phyloP scores from a whole-genome alignment of 345 rosid species.

The Gossypium mustelinum region DNA sequence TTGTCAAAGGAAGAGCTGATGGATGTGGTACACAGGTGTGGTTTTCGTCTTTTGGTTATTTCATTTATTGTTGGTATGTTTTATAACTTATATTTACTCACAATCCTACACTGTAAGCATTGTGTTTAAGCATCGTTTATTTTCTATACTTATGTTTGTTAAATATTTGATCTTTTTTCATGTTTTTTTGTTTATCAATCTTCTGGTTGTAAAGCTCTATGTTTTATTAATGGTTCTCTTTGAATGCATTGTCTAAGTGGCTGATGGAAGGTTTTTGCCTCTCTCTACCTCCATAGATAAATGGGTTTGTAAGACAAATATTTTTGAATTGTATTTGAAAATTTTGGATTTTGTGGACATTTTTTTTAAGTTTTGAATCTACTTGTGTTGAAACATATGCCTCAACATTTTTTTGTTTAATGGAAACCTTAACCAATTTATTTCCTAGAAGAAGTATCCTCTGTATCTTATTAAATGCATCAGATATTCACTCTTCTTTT shows the following conservation, averaged over 20 bases:
- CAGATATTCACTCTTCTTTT: background rate
- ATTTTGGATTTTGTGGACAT: background rate
- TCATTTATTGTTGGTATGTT: background rate
- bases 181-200: background rate
- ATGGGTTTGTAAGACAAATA: background rate
- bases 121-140: background rate
- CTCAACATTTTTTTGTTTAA: background rate
- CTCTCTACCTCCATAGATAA: background rate
- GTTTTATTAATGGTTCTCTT: background rate
- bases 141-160: background rate
- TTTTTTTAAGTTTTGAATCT: background rate
- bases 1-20: constrained; percentile 84
- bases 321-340: background rate
- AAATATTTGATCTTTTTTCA: background rate
- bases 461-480: background rate
- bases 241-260: background rate
- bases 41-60: background rate
- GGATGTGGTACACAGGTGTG: constrained; percentile 74
- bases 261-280: background rate
- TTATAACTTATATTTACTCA: background rate
- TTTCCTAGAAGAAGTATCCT: background rate
- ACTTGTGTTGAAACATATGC: background rate
- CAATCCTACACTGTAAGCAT: background rate
- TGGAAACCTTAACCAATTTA: background rate
- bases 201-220: background rate